Percentiles rank a stretch among this genome's conserved stretches.
phyloP scores from a whole-genome alignment of 441 rosid species.

The Manihot esculenta region DNA sequence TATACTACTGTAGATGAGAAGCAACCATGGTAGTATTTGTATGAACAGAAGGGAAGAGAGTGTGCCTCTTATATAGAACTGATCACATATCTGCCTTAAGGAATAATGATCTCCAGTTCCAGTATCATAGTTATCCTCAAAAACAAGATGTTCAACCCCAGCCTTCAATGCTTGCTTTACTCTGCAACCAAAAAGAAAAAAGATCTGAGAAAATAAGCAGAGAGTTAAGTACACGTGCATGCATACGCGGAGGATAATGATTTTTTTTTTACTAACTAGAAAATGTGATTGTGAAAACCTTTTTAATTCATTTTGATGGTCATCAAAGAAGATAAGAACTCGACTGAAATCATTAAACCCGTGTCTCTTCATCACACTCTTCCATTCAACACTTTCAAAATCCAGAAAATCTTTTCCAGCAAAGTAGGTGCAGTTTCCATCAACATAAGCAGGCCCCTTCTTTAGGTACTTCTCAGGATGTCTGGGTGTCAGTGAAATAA shows the following conservation, averaged over 20 bases:
- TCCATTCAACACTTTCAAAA: constrained; percentile 92
- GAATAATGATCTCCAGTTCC: constrained; percentile 99
- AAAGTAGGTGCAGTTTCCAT: constrained; percentile 90
- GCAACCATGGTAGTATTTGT: background rate
- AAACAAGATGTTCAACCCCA: constrained; percentile 85
- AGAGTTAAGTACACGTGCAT: background rate
- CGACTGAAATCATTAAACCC: constrained; percentile 59
- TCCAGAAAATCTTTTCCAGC: constrained; percentile 98
- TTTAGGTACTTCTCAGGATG: constrained; percentile 89
- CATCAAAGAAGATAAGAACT: constrained; percentile 86
- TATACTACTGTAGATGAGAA: background rate
- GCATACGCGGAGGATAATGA: background rate
- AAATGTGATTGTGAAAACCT: constrained; percentile 42
- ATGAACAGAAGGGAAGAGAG: constrained; percentile 9
- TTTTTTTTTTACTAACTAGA: constrained; percentile 4
- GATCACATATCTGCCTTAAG: constrained; percentile 95
- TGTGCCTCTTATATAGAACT: constrained; percentile 76
- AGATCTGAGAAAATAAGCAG: constrained; percentile 21
- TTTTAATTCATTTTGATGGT: constrained; percentile 95
- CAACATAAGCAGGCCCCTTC: constrained; percentile 97
- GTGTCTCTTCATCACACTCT: constrained; percentile 58
- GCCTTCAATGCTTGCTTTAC: constrained; percentile 78
- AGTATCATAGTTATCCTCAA: constrained; percentile 97
- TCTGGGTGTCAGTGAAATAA: constrained; percentile 77
- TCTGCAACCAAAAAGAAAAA: constrained; percentile 44